Base-by-base conservation (phyloP, 495 filamentous ascomycete genomes). In the Aspergillus cavernicola region DNA sequence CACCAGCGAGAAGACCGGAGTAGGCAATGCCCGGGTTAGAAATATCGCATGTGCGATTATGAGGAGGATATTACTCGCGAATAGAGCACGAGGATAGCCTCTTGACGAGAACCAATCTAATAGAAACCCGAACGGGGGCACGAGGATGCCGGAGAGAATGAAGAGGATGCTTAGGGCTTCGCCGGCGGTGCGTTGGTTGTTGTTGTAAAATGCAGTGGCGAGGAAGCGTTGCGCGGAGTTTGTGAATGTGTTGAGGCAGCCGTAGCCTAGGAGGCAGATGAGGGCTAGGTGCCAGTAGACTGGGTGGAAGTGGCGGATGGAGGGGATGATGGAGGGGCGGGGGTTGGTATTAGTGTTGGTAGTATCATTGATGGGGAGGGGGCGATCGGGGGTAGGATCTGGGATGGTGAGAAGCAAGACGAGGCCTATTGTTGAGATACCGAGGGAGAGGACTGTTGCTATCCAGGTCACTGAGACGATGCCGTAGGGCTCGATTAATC, bases 211-310 rank as follows among this genome's bases (percentile, higher is more conserved):
- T 4, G 28, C 38, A 15, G 11, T 4, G 16, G 50, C 50, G 16
- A 52, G 15, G 12, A 52, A 43, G 24, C 50, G 50, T 15, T 52
- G 50, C 10, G 38, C 50, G 16, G 50, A 52, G 16, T 52, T 52
- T 8, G 38, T 32, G 50, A 52, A 52, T 6, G 50, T 42, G 19
- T 42, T 42, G 7, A 33, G 11, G 19, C 24, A 33, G 36, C 38
- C 38, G 28, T 52, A 52, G 38, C 38, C 26, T 7, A 43, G 13
- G 8, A 52, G 20, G 13, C 28, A 42, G 39, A 52, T 26, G 4
- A 43, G 13, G 15, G 40, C 50, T 20, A 52, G 22, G 1, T 43
- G 28, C 50, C 50, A 52, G 38, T 23, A 52, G 11, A 32, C 19
- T 3, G 19, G 39, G 28, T 38, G 36, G 19, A 43, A 43, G 9